Evolutionary conservation across 108 stramenopile genomes (phyloP).

Genomic region (Skeletonema tropicum): DNA sequence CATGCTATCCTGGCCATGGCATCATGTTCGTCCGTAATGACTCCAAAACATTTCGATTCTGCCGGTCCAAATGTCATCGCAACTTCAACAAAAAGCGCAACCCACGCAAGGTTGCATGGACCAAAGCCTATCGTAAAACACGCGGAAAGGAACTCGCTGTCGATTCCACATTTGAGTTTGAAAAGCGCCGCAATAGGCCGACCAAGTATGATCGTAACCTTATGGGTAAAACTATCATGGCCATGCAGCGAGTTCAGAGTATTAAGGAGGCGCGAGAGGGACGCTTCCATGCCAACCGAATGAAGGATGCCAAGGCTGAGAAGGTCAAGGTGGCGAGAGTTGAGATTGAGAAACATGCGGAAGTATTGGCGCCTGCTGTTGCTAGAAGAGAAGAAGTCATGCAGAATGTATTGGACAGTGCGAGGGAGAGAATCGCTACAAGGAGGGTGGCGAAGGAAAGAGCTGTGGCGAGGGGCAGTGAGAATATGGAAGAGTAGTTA

Average conservation of each 20-base stretch:
- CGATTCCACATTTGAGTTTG: constrained; percentile 98
- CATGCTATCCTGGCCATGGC: constrained; percentile 99
- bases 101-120: constrained; percentile 99
- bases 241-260: constrained; percentile 93
- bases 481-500: constrained; percentile 53
- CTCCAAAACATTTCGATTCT: constrained; percentile 98
- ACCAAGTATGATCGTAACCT: constrained; percentile 97
- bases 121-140: constrained; percentile 98
- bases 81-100: constrained; percentile 99
- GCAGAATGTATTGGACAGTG: constrained; percentile 88
- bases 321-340: constrained; percentile 89
- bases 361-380: constrained; percentile 88
- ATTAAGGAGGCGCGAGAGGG: constrained; percentile 87
- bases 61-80: constrained; percentile 99
- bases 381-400: constrained; percentile 84
- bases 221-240: constrained; percentile 96
- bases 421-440: constrained; percentile 80
- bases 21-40: constrained; percentile 99
- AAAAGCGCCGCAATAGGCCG: constrained; percentile 97
- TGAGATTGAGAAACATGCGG: constrained; percentile 90
- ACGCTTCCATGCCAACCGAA: constrained; percentile 85
- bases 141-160: constrained; percentile 96
- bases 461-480: constrained; percentile 29
- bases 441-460: constrained; percentile 63
- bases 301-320: constrained; percentile 86